phyloP scores from a whole-genome alignment of 192 early-diverging fungal species.

The Coemansia sp. region DNA sequence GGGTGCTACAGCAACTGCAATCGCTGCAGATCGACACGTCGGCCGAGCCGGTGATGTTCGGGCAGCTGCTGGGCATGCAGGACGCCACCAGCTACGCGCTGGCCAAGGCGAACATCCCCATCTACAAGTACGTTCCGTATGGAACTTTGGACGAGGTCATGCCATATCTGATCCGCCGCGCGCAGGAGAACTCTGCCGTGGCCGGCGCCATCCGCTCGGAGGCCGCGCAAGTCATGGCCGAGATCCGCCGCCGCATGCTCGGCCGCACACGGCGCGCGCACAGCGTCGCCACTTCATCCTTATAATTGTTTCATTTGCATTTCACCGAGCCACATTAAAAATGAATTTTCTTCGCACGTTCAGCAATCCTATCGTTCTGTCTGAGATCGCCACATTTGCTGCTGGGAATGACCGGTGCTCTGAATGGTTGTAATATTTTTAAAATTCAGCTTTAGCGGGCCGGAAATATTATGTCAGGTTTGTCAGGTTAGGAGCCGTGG shows the following conservation, averaged over 20 bases:
- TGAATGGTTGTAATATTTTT: too few species aligned
- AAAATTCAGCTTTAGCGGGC: too few species aligned
- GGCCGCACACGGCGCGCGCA: not conserved
- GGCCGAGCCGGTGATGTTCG: constrained; percentile 76
- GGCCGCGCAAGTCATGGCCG: constrained; percentile 58
- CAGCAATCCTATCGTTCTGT: not conserved
- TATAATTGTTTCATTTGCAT: not conserved
- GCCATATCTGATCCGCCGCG: constrained; percentile 89
- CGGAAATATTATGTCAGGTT: too few species aligned
- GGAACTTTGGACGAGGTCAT: constrained; percentile 87
- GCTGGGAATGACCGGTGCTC: too few species aligned
- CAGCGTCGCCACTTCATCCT: not conserved
- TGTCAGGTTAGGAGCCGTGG: too few species aligned
- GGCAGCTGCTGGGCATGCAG: constrained; percentile 92
- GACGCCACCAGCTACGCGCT: constrained; percentile 83
- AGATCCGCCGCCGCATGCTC: constrained; percentile 51
- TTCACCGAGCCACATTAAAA: not conserved
- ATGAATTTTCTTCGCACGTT: not conserved
- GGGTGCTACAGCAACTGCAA: constrained; percentile 62
- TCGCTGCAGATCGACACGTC: constrained; percentile 53
- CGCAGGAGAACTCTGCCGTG: constrained; percentile 89
- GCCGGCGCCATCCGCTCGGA: constrained; percentile 62
- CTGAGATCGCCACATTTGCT: not conserved
- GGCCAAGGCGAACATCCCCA: constrained; percentile 68
- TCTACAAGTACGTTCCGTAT: constrained; percentile 94